Evolutionary conservation across 305 asterid genomes (phyloP), one percentile per base, ranked within the genome.

Genomic region (Nicotiana rustica): DNA sequence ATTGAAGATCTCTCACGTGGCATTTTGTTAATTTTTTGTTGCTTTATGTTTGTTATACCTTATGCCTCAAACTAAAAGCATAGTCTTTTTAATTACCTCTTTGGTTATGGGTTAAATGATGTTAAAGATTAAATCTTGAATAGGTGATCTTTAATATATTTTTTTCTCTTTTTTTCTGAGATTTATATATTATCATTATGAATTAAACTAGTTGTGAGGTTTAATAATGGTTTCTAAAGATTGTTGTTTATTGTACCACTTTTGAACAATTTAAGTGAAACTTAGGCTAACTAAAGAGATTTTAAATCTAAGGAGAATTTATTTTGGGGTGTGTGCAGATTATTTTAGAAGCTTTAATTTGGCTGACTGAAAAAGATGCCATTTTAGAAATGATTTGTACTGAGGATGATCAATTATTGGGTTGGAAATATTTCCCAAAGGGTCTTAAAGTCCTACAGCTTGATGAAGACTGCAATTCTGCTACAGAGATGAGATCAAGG

Each of bases 391-490:
- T 25, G 29, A 88, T 88, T 77, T 88, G 87, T 86, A 88, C 89
- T 82, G 87, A 87, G 77, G 80, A 89, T 66, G 87, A 86, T 36
- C 44, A 36, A 82, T 80, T 89, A 64, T 78, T 85, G 87, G 91
- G 81, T 47, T 89, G 89, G 92, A 86, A 85, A 68, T 89, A 89
- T 86, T 89, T 89, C 66, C 92, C 92, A 3, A 89, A 86, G 82
- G 92, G 92, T n/a, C 90, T 89, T 86, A 86, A 82, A 19, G 92
- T 89, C 83, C 89, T 89, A 17, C 90, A 88, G 57, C 88, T 89
- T 41, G 88, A 85, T 31, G 77, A 83, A 29, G 90, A 88, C 38
- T 66, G 21, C 67, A 65, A 56, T 73, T 88, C 86, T 81, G 85
- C 86, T 6, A 73, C 79, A 10, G 84, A 83, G 82, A 86, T 88